A percentile compares a stretch with the other conserved stretches of the same genome.
Evolutionary conservation across 441 rosid species (phyloP).

Genomic region (Macaranga tanarius): DNA sequence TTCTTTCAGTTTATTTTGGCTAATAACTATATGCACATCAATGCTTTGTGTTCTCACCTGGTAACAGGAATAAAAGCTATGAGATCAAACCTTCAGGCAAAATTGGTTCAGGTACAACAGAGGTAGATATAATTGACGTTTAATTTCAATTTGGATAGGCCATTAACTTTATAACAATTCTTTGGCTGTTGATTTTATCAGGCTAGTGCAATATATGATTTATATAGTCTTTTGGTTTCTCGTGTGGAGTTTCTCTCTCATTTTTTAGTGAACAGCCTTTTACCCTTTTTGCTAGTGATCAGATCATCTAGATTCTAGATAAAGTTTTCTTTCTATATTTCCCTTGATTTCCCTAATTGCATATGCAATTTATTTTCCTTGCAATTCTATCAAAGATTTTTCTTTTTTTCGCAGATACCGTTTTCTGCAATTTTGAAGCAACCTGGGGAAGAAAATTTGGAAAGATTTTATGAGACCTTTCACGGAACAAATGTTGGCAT

Average conservation of each 20-base stretch:
- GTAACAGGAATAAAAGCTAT: slow-evolving; percentile 54
- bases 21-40: background rate
- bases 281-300: background rate
- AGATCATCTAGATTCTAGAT: background rate
- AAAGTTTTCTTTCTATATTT: background rate
- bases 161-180: background rate
- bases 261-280: background rate
- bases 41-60: slow-evolving; percentile 15
- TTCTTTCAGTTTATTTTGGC: background rate
- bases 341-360: background rate
- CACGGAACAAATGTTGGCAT: slow-evolving; percentile 79
- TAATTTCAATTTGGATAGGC: background rate
- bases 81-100: slow-evolving; percentile 68
- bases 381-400: background rate
- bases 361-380: slow-evolving; percentile 1
- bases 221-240: slow-evolving; percentile 4
- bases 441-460: slow-evolving; percentile 47
- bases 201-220: background rate
- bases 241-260: background rate
- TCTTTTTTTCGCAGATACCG: slow-evolving; percentile 52
- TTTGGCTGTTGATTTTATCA: background rate
- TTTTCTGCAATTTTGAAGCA: slow-evolving; percentile 59
- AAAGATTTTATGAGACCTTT: slow-evolving; percentile 75
- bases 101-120: slow-evolving; percentile 72
- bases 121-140: slow-evolving; percentile 44